Percentiles rank a stretch among this genome's conserved stretches.
Evolutionary conservation across 106 monocot genomes (phyloP).

Genomic region (Dendrobium huoshanense): DNA sequence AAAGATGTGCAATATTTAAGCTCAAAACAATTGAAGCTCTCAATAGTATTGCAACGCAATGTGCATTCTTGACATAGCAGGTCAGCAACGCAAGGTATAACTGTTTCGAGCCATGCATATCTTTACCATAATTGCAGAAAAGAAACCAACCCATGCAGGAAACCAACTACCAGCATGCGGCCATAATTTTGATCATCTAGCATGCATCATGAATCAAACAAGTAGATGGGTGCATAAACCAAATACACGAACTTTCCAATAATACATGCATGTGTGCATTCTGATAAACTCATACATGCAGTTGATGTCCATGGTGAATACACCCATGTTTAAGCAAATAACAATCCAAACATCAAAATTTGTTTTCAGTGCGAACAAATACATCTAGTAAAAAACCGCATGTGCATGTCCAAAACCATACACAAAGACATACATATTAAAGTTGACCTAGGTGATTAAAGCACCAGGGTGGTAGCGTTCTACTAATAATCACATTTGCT

Average conservation of each 20-base stretch:
- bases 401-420: background rate
- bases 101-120: too few species aligned
- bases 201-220: background rate
- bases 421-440: background rate
- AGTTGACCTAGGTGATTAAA: background rate
- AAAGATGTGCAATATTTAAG: too few species aligned
- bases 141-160: background rate
- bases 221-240: background rate
- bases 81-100: too few species aligned
- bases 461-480: background rate
- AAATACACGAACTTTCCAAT: background rate
- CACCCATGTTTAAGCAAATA: background rate
- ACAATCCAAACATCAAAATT: background rate
- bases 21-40: too few species aligned
- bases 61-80: too few species aligned
- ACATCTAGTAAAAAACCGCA: background rate
- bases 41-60: too few species aligned
- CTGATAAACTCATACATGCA: background rate
- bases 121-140: background rate
- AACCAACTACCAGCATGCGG: background rate
- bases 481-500: background rate
- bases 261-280: background rate
- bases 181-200: background rate
- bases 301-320: background rate
- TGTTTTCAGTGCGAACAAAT: too few species aligned